Base-by-base conservation (phyloP, 1,284 basidiomycete genomes). In the Schizophyllum amplum region DNA sequence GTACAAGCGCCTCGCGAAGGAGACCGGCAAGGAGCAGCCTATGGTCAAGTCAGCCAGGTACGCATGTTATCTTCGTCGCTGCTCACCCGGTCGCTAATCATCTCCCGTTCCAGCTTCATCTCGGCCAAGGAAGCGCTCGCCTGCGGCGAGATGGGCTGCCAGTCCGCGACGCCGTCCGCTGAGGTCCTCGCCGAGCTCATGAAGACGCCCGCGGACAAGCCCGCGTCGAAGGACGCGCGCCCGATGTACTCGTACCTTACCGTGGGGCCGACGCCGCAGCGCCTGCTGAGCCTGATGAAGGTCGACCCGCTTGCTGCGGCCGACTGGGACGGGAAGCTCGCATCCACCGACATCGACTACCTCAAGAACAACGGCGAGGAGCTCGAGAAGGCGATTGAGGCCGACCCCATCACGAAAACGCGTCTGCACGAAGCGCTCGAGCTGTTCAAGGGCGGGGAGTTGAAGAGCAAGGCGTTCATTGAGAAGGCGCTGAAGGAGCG, bases 141-240 rank as follows among this genome's bases (percentile, higher is more conserved):
- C 13, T 61, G 56, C 56, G 60, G 58, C 53, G 60, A 59, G 51
- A 61, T 61, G 60, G 52, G 59, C 42, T 55, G 57, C 54, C 60
- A 61, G 47, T 53, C 57, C 52, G 58, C 58, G 17, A 59, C 58
- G 6, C 52, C 58, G 47, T 53, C 56, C 42, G 50, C 57, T 24
- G 26, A 48, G 42, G 24, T 61, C 21, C 60, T 58, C 55, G 53
- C 55, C 15, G 56, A 57, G 24, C 57, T 61, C 42, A 27, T 33
- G 33, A 24, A 23, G 23, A 55, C 56, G 11, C 60, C 60, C 55
- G 57, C 60, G n/a, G 49, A 50, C n/a, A 27, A 58, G 9, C 50
- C 46, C 13, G 5, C 52, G 1, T 58, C 56, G 11, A 33, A 56
- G 17, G 57, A 61, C 42, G 26, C 57, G 48, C 57, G 55, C 48